Evolutionary conservation across 306 rosid genomes (phyloP).

Genomic region (Dalbergia cultrata): DNA sequence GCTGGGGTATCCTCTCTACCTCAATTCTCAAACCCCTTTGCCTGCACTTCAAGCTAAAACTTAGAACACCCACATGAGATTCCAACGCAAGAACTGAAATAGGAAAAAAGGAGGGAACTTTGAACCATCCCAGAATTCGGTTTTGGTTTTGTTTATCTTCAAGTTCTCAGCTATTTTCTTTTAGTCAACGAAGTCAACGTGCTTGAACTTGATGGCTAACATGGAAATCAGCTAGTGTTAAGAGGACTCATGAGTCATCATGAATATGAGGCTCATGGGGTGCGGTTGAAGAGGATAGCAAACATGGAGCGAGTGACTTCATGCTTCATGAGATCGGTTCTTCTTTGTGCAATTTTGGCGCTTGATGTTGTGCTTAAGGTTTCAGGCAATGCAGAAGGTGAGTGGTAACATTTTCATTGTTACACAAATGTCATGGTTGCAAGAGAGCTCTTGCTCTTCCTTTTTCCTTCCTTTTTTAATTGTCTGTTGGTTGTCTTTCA

Average conservation of each 20-base stretch:
- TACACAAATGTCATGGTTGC: background rate
- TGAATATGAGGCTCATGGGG: conserved; percentile 2
- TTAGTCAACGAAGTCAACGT: conserved; percentile 40
- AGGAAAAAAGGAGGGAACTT: conserved; percentile 14
- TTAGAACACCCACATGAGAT: conserved; percentile 8
- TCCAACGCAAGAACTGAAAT: background rate
- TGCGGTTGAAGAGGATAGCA: conserved; percentile 6
- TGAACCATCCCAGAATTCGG: background rate
- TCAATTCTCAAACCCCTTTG: background rate
- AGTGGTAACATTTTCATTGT: background rate
- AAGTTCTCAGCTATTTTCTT: conserved; percentile 15
- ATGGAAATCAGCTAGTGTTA: background rate
- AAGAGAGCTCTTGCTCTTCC: too few species aligned
- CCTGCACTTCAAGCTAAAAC: conserved; percentile 7
- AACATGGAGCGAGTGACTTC: background rate
- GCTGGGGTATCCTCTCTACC: background rate
- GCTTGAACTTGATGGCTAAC: conserved; percentile 29
- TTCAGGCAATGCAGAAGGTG: conserved; percentile 49
- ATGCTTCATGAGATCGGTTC: background rate
- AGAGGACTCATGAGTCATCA: background rate
- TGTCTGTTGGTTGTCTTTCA: too few species aligned
- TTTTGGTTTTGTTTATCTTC: conserved; percentile 5
- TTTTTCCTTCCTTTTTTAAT: background rate
- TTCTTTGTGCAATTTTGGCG: conserved; percentile 17
- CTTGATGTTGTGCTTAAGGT: conserved; percentile 40